phyloP scores from a whole-genome alignment of 2,329 filamentous ascomycete species.

The Lasiodiplodia sp. region DNA sequence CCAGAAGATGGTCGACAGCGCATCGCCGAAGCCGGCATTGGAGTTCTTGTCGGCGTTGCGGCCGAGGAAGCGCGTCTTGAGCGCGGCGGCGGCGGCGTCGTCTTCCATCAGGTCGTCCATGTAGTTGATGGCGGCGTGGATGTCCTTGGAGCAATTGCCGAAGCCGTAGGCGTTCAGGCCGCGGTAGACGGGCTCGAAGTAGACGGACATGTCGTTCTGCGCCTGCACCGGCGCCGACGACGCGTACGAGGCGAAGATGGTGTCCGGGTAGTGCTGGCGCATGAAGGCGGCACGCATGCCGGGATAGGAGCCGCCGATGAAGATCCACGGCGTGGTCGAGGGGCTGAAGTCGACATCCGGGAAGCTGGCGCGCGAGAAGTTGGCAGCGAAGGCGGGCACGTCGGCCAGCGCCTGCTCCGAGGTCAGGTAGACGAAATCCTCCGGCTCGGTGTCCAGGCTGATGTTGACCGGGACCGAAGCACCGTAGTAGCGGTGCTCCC shows the following conservation, averaged over 20 bases:
- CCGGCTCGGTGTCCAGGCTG: slow-evolving; percentile 41
- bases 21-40: slow-evolving; percentile 57
- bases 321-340: slow-evolving; percentile 47
- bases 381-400: slow-evolving; percentile 49
- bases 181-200: slow-evolving; percentile 59
- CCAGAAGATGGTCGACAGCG: slow-evolving; percentile 49
- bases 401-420: slow-evolving; percentile 53
- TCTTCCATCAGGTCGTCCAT: slow-evolving; percentile 56
- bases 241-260: slow-evolving; percentile 47
- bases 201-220: slow-evolving; percentile 57
- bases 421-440: slow-evolving; percentile 47
- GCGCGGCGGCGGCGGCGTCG: slow-evolving; percentile 15
- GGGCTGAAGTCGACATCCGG: slow-evolving; percentile 47
- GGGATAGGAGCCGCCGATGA: slow-evolving; percentile 48
- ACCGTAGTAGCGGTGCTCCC: slow-evolving; percentile 54
- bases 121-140: slow-evolving; percentile 57
- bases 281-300: slow-evolving; percentile 50
- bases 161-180: slow-evolving; percentile 53
- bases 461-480: slow-evolving; percentile 47
- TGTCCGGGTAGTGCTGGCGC: slow-evolving; percentile 48
- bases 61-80: slow-evolving; percentile 60
- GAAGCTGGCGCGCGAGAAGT: slow-evolving; percentile 45
- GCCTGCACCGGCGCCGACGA: slow-evolving; percentile 55
- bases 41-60: slow-evolving; percentile 54
- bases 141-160: slow-evolving; percentile 58